phyloP scores from a whole-genome alignment of 768 basidiomycete genomes.

The Tricholoma bakamatsutake region DNA sequence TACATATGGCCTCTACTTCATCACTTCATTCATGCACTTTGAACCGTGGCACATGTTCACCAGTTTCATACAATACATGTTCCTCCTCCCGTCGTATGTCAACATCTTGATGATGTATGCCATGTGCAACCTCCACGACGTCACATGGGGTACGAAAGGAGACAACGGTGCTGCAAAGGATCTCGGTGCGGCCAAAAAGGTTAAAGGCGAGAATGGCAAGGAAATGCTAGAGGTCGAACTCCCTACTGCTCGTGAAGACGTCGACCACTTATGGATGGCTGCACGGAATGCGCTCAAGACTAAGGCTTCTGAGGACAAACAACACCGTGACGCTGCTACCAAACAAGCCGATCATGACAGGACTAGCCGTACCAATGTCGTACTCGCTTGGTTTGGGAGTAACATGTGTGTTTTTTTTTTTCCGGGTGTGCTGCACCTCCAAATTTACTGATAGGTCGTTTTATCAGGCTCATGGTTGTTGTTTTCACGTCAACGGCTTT shows the following conservation, averaged over 20 bases:
- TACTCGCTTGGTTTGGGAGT: conserved; percentile 75
- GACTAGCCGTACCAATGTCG: conserved; percentile 80
- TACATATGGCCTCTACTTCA: conserved; percentile 80
- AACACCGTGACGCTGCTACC: conserved; percentile 81
- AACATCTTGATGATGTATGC: conserved; percentile 94
- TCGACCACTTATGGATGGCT: conserved; percentile 82
- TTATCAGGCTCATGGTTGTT: conserved; percentile 56
- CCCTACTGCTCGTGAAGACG: conserved; percentile 77
- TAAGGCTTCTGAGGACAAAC: conserved; percentile 65
- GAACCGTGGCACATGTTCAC: conserved; percentile 99
- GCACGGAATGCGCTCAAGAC: conserved; percentile 63
- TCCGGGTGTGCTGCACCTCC: background rate
- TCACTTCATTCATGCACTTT: conserved; percentile 81
- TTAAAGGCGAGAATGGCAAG: conserved; percentile 79
- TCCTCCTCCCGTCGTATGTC: conserved; percentile 72
- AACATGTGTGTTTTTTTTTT: conserved; percentile 61
- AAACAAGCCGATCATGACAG: conserved; percentile 87
- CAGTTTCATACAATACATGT: conserved; percentile 87
- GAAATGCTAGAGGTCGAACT: conserved; percentile 84
- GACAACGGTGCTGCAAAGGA: conserved; percentile 87
- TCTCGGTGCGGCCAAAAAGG: conserved; percentile 85
- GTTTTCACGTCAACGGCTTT: conserved; percentile 77
- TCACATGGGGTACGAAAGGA: conserved; percentile 91
- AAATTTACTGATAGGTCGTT: conserved; percentile 7
- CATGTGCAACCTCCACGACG: conserved; percentile 89